Conservation (phyloP, 371 early-diverging fungal genomes). For the Mucor indicus region DNA sequence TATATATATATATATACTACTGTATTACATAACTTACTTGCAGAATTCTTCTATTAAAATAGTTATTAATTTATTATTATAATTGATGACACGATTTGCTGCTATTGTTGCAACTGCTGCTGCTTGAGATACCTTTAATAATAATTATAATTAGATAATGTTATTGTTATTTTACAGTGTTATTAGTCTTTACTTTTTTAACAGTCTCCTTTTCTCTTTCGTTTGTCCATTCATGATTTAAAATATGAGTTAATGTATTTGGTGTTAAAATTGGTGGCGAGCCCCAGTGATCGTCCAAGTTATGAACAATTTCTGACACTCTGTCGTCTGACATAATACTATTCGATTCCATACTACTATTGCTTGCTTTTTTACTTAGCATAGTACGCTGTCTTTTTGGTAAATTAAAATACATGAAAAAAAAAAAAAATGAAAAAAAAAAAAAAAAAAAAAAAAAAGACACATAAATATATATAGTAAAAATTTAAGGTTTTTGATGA, state of each 20-base stretch:
- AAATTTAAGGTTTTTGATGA: no score
- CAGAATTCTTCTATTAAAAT: slow-evolving; percentile 17
- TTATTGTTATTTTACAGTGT: no score
- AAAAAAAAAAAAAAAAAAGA: background rate
- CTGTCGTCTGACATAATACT: slow-evolving; percentile 15
- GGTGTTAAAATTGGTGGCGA: slow-evolving; percentile 31
- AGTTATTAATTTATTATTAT: slow-evolving; percentile 3
- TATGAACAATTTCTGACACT: slow-evolving; percentile 23
- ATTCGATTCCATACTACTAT: slow-evolving; percentile 1
- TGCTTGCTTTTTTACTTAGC: background rate
- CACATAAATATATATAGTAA: background rate
- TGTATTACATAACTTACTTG: slow-evolving; percentile 18
- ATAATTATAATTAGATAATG: no score
- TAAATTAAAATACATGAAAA: background rate
- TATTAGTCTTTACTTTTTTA: slow-evolving; percentile 19
- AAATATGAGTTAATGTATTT: slow-evolving; percentile 20
- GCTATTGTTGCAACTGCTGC: background rate
- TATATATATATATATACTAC: background rate
- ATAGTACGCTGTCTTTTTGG: no score
- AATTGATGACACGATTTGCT: background rate
- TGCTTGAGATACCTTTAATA: background rate
- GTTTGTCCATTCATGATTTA: slow-evolving; percentile 21
- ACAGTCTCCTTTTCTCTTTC: slow-evolving; percentile 1
- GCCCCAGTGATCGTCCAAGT: slow-evolving; percentile 27
- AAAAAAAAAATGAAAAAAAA: slow-evolving; percentile 1